These are phyloP conservation scores for Rugosomyces carneus DNA, from an alignment of 1,284 basidiomycete genomes.

Conservation along the genomic window DNA sequence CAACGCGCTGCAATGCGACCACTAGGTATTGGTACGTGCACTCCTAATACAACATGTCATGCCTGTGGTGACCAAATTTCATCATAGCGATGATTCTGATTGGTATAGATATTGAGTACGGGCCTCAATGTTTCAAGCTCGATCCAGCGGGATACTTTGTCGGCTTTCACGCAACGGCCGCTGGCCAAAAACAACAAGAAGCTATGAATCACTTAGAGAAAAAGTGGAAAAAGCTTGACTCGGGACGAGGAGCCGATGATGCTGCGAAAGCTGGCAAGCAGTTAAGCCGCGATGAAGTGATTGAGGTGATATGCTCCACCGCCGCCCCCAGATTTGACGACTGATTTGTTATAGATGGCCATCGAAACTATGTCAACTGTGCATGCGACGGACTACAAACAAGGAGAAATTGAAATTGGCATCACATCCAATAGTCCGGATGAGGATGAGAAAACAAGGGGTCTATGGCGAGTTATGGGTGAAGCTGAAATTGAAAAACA, in stretches of 20 bases:
- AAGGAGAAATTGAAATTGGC: constrained; percentile 83
- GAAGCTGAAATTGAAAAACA: constrained; percentile 83
- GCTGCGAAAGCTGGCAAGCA: constrained; percentile 62
- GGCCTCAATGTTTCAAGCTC: constrained; percentile 95
- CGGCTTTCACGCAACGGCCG: constrained; percentile 94
- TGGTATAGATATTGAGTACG: constrained; percentile 84
- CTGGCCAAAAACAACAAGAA: constrained; percentile 98
- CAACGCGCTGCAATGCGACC: constrained; percentile 97
- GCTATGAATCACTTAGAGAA: constrained; percentile 99
- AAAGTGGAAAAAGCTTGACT: constrained; percentile 94
- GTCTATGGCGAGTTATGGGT: constrained; percentile 79
- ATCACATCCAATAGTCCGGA: constrained; percentile 70
- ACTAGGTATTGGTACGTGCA: constrained; percentile 80
- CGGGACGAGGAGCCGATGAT: constrained; percentile 70
- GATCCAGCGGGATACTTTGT: constrained; percentile 99
- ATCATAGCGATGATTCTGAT: constrained; percentile 92
- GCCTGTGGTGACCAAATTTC: constrained; percentile 4
- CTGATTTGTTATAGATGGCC: constrained; percentile 59
- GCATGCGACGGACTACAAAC: constrained; percentile 93
- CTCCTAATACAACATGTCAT: background rate
- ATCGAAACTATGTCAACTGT: constrained; percentile 93
- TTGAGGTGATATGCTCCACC: constrained; percentile 56
- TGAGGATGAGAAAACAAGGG: constrained; percentile 61
- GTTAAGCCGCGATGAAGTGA: constrained; percentile 63
- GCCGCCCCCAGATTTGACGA: constrained; percentile 1